Base-by-base conservation (phyloP, 192 early-diverging fungal species). In the Coemansia sp. region DNA sequence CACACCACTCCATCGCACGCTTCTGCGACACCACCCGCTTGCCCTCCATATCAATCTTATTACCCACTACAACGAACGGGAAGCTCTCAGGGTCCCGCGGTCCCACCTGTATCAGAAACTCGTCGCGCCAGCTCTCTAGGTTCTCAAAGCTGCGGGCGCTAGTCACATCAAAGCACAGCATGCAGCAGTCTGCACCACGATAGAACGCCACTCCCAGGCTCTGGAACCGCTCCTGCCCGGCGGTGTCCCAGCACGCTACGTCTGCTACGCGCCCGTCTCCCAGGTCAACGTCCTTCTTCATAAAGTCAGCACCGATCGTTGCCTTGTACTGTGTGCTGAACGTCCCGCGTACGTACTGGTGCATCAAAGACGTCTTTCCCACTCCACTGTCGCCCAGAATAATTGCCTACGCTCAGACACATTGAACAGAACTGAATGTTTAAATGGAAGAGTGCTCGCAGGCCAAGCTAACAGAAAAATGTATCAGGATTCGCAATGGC, bases 221-320 rank as follows among this genome's bases (percentile, higher is more conserved):
- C 79, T 99, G 97, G 85, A 99, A 99, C 59, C 95, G 89, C 84
- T 99, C 97, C 82, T 99, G 97, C 43, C 97, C 97, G 18, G 97
- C 97, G 16, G 95, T 96, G 72, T 98, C 95, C 97, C 95, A 96
- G 74, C 95, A 95, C 90, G 95, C 69, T 83, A 98, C 96, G 21
- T 94, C 98, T n/a, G 95, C 95, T 18, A 91, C 69, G 37, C 89
- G 88, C 66, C 95, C 95, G 67, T 97, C 96, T 11, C 95, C 91
- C 53, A 90, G 83, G 62, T 80, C 69, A 20, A 99, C 90, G 74
- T 98, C 95, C 75, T 99, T 99, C 66, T 95, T 97, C 81, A 99
- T 87, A 68, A 99, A 99, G 82, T 99, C 97, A 16, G 97, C 95
- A 26, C 97, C 97, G 65, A 99, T 98, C 37, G 97, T 99, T 20